Evolutionary conservation across 1,284 basidiomycete species (phyloP).

Genomic region (Ceratorhiza oryzae-sativae): DNA sequence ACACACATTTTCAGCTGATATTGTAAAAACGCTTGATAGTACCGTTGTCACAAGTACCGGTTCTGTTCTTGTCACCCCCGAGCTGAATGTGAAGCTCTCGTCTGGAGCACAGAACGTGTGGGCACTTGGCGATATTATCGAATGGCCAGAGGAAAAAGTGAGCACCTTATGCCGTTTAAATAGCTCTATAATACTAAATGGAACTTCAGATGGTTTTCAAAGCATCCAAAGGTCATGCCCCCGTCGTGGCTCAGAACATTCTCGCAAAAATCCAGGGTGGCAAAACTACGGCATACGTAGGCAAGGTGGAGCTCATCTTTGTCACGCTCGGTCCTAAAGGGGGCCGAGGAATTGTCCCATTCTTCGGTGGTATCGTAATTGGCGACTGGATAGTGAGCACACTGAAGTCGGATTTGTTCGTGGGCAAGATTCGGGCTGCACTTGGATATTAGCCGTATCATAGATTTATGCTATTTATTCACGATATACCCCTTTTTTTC

Average conservation of each 20-base stretch:
- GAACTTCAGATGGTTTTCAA: slow-evolving; percentile 34
- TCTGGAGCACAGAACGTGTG: slow-evolving; percentile 41
- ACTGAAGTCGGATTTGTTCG: slow-evolving; percentile 5
- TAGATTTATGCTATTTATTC: background rate
- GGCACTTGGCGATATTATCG: slow-evolving; percentile 43
- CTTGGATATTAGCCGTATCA: background rate
- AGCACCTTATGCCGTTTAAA: background rate
- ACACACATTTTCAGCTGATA: background rate
- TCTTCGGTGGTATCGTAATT: slow-evolving; percentile 28
- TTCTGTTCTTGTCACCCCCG: slow-evolving; percentile 37
- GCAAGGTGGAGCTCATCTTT: slow-evolving; percentile 10
- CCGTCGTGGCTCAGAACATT: slow-evolving; percentile 39
- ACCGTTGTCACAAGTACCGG: slow-evolving; percentile 2
- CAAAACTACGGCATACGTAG: slow-evolving; percentile 18
- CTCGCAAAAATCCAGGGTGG: slow-evolving; percentile 39
- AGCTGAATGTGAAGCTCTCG: slow-evolving; percentile 37
- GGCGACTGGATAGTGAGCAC: slow-evolving; percentile 24
- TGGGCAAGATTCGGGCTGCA: background rate
- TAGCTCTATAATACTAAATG: background rate
- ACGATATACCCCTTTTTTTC: too few relatives aligned
- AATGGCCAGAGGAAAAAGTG: slow-evolving; percentile 42
- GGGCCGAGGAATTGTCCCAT: slow-evolving; percentile 14
- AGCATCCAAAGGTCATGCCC: slow-evolving; percentile 13
- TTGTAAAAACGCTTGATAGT: slow-evolving; percentile 28
- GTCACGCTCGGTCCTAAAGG: slow-evolving; percentile 38